A percentile compares a stretch with the other conserved stretches of the same genome.
Conservation (phyloP, 2,329 filamentous ascomycete genomes). For the Cladosporium sp. region DNA sequence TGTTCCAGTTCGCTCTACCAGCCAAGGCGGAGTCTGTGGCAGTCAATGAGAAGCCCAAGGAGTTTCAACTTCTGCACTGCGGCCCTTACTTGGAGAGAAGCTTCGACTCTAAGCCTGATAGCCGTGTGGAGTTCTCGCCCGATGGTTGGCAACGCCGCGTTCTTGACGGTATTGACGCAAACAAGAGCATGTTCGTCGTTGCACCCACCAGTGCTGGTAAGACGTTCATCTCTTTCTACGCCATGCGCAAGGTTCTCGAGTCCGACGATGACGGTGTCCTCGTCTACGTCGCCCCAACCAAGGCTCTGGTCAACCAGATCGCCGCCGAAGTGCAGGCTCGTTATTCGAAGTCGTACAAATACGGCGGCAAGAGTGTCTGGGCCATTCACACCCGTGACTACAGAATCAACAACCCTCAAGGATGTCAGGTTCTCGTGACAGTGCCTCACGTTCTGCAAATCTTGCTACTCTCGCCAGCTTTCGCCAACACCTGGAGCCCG, state of each 20-base stretch:
- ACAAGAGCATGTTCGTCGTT: conserved; percentile 69
- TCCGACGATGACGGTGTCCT: conserved; percentile 65
- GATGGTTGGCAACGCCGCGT: conserved; percentile 74
- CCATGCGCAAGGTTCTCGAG: conserved; percentile 71
- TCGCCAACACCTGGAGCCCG: conserved; percentile 63
- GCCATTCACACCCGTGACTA: conserved; percentile 74
- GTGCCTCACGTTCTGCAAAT: conserved; percentile 76
- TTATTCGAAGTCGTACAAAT: conserved; percentile 63
- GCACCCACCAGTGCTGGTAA: conserved; percentile 77
- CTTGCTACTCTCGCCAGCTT: conserved; percentile 64
- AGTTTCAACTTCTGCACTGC: conserved; percentile 65
- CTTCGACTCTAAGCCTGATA: conserved; percentile 64
- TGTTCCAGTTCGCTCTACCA: conserved; percentile 41
- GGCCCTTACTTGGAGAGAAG: conserved; percentile 73
- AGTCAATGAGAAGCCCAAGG: conserved; percentile 40
- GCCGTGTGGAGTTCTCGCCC: conserved; percentile 67
- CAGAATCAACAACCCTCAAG: conserved; percentile 66
- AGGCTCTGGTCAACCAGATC: conserved; percentile 79
- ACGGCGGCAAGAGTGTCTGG: conserved; percentile 66
- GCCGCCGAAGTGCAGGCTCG: conserved; percentile 72
- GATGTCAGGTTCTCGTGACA: conserved; percentile 72
- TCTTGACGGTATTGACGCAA: conserved; percentile 66
- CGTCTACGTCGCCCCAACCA: conserved; percentile 77
- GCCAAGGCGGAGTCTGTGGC: conserved; percentile 26
- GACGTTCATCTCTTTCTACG: conserved; percentile 81